These are phyloP conservation scores for Athelia sp. DNA, from an alignment of 1,284 basidiomycete species.

Conservation along the genomic window DNA sequence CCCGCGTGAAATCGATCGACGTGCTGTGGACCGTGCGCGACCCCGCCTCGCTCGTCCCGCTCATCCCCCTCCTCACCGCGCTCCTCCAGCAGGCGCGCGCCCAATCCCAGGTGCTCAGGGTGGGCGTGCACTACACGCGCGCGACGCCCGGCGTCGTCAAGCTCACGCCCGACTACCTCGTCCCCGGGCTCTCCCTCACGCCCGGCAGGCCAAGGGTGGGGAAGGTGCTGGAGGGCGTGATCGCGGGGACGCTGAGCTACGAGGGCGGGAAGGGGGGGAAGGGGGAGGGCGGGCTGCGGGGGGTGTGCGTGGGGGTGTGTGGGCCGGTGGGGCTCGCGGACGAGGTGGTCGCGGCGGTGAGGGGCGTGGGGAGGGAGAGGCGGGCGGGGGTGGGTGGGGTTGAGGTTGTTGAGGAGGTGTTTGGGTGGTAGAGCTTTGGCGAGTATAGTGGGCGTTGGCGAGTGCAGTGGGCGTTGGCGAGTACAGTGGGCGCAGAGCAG, in stretches of 20 bases:
- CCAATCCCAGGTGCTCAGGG: too few species aligned
- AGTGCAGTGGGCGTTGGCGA: too few species aligned
- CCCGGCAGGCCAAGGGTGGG: conserved; percentile 46
- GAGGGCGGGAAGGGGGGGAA: conserved; percentile 34
- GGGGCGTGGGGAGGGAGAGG: conserved; percentile 38
- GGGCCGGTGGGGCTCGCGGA: conserved; percentile 55
- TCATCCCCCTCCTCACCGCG: conserved; percentile 49
- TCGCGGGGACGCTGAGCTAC: conserved; percentile 43
- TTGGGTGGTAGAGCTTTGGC: too few species aligned
- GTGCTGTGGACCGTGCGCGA: conserved; percentile 67
- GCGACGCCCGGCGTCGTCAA: conserved; percentile 28
- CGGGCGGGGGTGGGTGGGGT: conserved; percentile 63
- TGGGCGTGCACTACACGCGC: conserved; percentile 65
- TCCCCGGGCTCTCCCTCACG: conserved; percentile 40
- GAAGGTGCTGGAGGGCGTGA: conserved; percentile 41
- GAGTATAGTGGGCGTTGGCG: too few species aligned
- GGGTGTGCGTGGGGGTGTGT: conserved; percentile 63
- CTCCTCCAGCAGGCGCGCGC: conserved; percentile 44
- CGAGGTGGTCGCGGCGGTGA: conserved; percentile 47
- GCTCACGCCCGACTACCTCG: conserved; percentile 32
- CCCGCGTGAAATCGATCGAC: conserved; percentile 54
- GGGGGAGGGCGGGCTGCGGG: conserved; percentile 39
- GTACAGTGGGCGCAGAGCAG: too few species aligned
- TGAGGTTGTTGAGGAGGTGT: conserved; percentile 71
- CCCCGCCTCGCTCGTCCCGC: conserved; percentile 44